Conservation (phyloP, 78 protist species). For the Salpingoeca rosetta region DNA sequence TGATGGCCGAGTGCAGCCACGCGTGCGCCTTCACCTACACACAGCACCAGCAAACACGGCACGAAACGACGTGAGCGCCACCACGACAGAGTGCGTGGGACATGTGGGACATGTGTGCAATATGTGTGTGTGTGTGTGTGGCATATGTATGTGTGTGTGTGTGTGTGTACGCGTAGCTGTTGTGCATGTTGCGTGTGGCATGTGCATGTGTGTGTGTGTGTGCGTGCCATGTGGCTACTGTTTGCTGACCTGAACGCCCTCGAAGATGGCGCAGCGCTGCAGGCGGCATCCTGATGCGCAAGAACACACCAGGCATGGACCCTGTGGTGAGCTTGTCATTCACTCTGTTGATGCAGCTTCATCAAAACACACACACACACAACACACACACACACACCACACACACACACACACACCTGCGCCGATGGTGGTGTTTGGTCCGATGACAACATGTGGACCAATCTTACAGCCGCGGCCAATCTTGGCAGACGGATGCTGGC, state of each 20-base stretch:
- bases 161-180: too few relatives aligned
- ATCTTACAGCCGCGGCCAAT: slow-evolving; percentile 69
- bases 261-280: slow-evolving; percentile 40
- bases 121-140: too few relatives aligned
- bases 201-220: too few relatives aligned
- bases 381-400: slow-evolving; percentile 7
- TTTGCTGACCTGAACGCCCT: slow-evolving; percentile 43
- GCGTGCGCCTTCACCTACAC: slow-evolving; percentile 36
- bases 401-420: slow-evolving; percentile 29
- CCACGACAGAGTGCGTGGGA: too few relatives aligned
- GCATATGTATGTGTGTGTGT: too few relatives aligned
- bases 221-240: too few relatives aligned
- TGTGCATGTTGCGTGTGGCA: too few relatives aligned
- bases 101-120: too few relatives aligned
- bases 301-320: slow-evolving; percentile 12
- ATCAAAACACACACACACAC: neutral
- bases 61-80: too few relatives aligned
- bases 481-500: slow-evolving; percentile 51
- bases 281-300: slow-evolving; percentile 47
- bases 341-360: slow-evolving; percentile 1
- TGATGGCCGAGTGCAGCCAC: slow-evolving; percentile 55
- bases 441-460: slow-evolving; percentile 82
- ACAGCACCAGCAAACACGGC: too few relatives aligned
- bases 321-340: too few relatives aligned
- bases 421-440: slow-evolving; percentile 65